These are phyloP conservation scores for Pythium dissimile DNA, from an alignment of 352 stramenopile genomes.

Conservation along the genomic window DNA sequence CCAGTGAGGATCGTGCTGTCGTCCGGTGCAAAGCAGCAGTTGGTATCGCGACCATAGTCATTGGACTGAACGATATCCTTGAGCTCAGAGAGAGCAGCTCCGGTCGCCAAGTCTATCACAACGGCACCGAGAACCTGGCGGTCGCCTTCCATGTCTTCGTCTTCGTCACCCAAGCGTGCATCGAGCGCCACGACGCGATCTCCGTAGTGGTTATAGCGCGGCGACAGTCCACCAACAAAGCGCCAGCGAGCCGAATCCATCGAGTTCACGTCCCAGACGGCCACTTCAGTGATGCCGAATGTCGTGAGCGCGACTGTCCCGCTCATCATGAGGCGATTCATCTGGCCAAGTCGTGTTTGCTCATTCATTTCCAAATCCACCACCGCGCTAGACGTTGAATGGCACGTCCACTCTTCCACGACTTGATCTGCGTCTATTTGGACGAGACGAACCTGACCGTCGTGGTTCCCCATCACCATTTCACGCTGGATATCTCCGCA, in stretches of 20 bases:
- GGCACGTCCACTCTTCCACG: conserved; percentile 73
- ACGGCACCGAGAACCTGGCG: conserved; percentile 44
- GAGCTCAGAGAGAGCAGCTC: conserved; percentile 54
- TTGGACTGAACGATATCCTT: conserved; percentile 65
- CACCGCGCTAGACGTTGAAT: conserved; percentile 66
- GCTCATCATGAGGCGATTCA: conserved; percentile 57
- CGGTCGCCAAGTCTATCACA: conserved; percentile 69
- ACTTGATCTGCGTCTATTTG: conserved; percentile 63
- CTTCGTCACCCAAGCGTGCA: conserved; percentile 32
- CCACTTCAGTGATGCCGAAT: conserved; percentile 57
- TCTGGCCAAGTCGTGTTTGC: conserved; percentile 40
- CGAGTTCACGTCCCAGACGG: conserved; percentile 66
- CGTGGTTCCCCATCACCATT: conserved; percentile 71
- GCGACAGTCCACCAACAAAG: conserved; percentile 49
- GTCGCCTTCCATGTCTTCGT: conserved; percentile 28
- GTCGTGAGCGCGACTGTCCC: conserved; percentile 43
- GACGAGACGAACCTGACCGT: conserved; percentile 56
- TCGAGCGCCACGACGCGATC: conserved; percentile 72
- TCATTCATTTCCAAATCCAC: conserved; percentile 72
- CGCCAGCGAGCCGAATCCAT: conserved; percentile 65
- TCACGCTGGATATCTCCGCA: conserved; percentile 59
- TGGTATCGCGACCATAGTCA: conserved; percentile 72
- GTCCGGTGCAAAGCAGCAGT: conserved; percentile 71
- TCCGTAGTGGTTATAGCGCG: conserved; percentile 77
- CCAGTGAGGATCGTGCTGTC: conserved; percentile 76